These are phyloP conservation scores for Yarrowia hollandica DNA, from an alignment of 805 yeast genomes.

Conservation along the genomic window DNA sequence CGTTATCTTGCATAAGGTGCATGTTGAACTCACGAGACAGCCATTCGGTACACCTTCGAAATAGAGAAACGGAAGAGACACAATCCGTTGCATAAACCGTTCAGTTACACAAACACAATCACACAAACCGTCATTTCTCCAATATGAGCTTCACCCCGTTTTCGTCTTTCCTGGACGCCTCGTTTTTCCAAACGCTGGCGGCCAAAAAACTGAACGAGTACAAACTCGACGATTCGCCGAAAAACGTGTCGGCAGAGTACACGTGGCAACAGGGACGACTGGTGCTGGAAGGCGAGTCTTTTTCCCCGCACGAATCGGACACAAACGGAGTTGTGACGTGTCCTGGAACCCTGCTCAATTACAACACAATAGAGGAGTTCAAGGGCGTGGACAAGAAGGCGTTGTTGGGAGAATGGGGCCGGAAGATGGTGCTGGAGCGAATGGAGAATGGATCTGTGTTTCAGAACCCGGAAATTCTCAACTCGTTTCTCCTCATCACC, in stretches of 20 bases:
- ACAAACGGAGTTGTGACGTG: conserved; percentile 33
- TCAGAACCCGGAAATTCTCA: conserved; percentile 46
- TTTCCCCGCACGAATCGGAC: conserved; percentile 34
- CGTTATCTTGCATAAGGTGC: conserved; percentile 11
- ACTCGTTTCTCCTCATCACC: conserved; percentile 55
- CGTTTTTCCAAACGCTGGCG: conserved; percentile 78
- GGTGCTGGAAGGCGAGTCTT: conserved; percentile 32
- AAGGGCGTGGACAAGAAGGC: conserved; percentile 62
- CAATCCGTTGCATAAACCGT: too few relatives aligned
- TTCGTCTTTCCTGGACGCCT: conserved; percentile 77
- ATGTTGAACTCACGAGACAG: too few relatives aligned
- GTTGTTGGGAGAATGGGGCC: conserved; percentile 51
- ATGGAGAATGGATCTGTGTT: conserved; percentile 44
- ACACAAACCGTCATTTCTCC: background rate
- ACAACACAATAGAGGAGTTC: conserved; percentile 86
- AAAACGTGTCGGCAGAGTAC: conserved; percentile 1
- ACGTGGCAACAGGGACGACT: conserved; percentile 15
- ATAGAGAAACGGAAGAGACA: too few relatives aligned
- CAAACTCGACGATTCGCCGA: conserved; percentile 54
- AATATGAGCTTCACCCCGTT: conserved; percentile 48
- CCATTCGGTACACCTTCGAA: too few relatives aligned
- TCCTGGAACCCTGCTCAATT: conserved; percentile 54
- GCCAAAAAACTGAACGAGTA: conserved; percentile 70
- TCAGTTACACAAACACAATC: background rate
- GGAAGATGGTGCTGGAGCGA: conserved; percentile 35